Conservation (phyloP, 1,284 basidiomycete genomes). For the Rhodotorula sp. region DNA sequence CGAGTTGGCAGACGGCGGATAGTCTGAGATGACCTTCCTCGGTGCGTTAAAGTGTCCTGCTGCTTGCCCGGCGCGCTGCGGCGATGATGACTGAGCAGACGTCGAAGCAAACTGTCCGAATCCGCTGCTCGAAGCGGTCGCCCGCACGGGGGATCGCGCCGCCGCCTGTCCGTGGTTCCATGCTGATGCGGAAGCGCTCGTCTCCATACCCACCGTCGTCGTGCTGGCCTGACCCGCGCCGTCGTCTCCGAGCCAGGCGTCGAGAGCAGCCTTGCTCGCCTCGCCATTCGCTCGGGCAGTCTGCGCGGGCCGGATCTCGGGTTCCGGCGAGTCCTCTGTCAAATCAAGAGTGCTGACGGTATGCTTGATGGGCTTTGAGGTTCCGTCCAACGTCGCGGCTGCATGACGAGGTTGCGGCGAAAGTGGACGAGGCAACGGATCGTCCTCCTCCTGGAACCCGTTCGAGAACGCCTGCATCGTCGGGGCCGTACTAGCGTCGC, state of each 20-base stretch:
- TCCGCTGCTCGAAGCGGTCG: neutral
- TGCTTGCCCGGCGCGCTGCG: neutral
- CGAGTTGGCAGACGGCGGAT: neutral
- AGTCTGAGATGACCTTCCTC: neutral
- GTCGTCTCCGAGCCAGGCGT: neutral
- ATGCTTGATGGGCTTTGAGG: no score
- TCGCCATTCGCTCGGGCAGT: neutral
- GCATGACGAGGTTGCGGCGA: neutral
- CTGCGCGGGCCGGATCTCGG: neutral
- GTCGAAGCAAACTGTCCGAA: neutral
- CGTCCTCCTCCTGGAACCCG: constrained; percentile 20
- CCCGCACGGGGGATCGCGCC: no score
- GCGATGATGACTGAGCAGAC: neutral
- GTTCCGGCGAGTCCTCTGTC: constrained; percentile 19
- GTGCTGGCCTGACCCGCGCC: no score
- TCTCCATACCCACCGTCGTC: neutral
- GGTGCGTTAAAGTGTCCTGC: neutral
- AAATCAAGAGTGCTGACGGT: constrained; percentile 17
- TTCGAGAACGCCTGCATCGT: constrained; percentile 18
- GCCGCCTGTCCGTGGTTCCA: no score
- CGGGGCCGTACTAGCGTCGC: neutral
- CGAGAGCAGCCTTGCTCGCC: neutral
- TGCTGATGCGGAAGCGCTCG: neutral
- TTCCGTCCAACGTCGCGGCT: neutral
- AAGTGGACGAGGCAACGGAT: neutral